phyloP scores from a whole-genome alignment of 2,329 filamentous ascomycete species.

The Curvularia sp. region DNA sequence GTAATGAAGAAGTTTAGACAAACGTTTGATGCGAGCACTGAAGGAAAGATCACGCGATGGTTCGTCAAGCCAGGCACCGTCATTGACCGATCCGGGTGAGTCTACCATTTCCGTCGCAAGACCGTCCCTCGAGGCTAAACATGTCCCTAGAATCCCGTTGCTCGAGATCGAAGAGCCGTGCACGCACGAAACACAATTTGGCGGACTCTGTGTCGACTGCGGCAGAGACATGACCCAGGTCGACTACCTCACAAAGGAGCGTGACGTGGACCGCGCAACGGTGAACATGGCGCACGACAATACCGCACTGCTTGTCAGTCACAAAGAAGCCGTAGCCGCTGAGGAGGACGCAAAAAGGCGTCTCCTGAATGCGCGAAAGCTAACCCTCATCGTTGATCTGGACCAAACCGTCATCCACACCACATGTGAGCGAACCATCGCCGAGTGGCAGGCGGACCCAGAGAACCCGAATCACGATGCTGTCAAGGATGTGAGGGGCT shows the following conservation, averaged over 20 bases:
- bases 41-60: conserved; percentile 81
- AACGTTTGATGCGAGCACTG: conserved; percentile 82
- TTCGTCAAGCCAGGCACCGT: conserved; percentile 71
- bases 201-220: conserved; percentile 88
- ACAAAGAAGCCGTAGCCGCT: conserved; percentile 77
- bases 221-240: conserved; percentile 95
- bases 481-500: conserved; percentile 85
- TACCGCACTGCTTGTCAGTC: conserved; percentile 83
- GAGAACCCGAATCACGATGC: conserved; percentile 90
- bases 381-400: conserved; percentile 93
- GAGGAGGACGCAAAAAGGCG: conserved; percentile 88
- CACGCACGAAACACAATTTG: conserved; percentile 88
- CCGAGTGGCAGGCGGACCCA: conserved; percentile 90
- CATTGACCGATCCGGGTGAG: conserved; percentile 55
- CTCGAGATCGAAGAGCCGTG: conserved; percentile 90
- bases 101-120: not conserved
- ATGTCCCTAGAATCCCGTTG: conserved; percentile 58
- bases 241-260: conserved; percentile 80
- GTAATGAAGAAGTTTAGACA: conserved; percentile 74
- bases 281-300: conserved; percentile 97
- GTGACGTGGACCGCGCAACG: conserved; percentile 83
- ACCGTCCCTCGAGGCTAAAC: conserved; percentile 6
- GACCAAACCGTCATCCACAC: conserved; percentile 99
- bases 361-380: conserved; percentile 78
- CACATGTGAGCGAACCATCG: conserved; percentile 94